Evolutionary conservation across 2,329 filamentous ascomycete species (phyloP), one percentile per base, ranked within the genome.

Genomic region (Diaporthe vexans): DNA sequence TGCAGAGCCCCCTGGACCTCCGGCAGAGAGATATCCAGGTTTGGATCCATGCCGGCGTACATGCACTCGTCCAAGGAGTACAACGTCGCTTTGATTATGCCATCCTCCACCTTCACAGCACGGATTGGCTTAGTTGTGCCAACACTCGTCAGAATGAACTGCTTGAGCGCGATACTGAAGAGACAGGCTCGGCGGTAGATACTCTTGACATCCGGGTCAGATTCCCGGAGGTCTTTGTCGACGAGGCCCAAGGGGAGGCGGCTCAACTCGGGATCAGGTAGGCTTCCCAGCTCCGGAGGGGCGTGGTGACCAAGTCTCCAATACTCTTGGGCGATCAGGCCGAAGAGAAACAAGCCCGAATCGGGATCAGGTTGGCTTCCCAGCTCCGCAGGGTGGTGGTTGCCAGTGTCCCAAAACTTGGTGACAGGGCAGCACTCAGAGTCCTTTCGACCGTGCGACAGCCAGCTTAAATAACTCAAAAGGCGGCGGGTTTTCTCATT

Each of bases 221-320:
- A 19, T 3, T 4, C n/a, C 0, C 5, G 19, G 5, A 19, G 13
- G 3, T 43, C 15, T 6, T 3, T 1, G 40, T 43, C 2, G 15
- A 19, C 13, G 15, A 17, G 40, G 40, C 40, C 7, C 11, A 8
- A 0, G 4, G 11, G 21, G 1, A 67, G n/a, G 29, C 43, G 19
- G 26, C 43, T 33, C 61, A 51, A 4, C 1, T 65, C 61, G 1
- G 1, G 19, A n/a, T 11, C 2, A 17, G 26, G 26, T 2, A 1
- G 15, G 1, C 10, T 15, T 4, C 11, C 35, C 26, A 33, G 17
- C 5, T 17, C 6, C 21, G 19, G 29, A 33, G 1, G 29, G 29
- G 6, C 1, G 4, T 33, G 29, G 4, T 6, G 4, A 7, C 29
- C 29, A 33, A 33, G 6, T 33, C 29, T 33, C 29, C 5, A 4